Evolutionary conservation across 352 stramenopile genomes (phyloP), one percentile per base, ranked within the genome.

Genomic region (Pythium chondricola): DNA sequence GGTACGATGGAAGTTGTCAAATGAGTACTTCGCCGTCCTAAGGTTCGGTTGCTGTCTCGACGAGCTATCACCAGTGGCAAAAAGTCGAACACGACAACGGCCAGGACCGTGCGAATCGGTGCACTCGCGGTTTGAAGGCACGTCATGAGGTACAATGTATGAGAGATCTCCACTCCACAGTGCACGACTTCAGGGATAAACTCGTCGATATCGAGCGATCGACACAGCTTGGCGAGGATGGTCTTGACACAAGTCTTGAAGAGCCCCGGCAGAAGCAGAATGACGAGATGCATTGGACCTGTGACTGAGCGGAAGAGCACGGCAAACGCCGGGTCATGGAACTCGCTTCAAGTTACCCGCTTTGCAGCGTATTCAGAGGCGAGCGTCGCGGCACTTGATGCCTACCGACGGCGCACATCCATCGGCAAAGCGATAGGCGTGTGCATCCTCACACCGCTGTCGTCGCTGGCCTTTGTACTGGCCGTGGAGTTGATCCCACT

Each of bases 61-160:
- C n/a, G n/a, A n/a, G n/a, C n/a, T n/a, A n/a, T n/a, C n/a, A n/a
- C n/a, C n/a, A 43, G 27, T 20, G 44, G 31, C 4, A 41, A 18
- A 17, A 35, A 37, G n/a, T 51, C 44, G 22, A 51, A 31, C 16
- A 43, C 6, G 11, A 35, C 21, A 16, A 51, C 8, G 8, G 24
- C 24, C 17, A 42, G 20, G 2, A 32, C 24, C n/a, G 36, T 43
- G 8, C 22, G 31, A 40, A 42, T 4, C 5, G 18, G 22, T 13
- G 21, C n/a, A 16, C 2, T 31, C 4, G 44, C 24, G 2, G 44
- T 51, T 26, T 51, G 44, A n/a, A 51, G n/a, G 17, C 44, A 51
- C 21, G 21, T 30, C 13, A 25, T 21, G 9, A 51, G 17, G 24
- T 42, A 51, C 18, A 43, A 32, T 6, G 44, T 29, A 30, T 43